phyloP scores from a whole-genome alignment of 257 asterid genomes.

The Coffea eugenioides region DNA sequence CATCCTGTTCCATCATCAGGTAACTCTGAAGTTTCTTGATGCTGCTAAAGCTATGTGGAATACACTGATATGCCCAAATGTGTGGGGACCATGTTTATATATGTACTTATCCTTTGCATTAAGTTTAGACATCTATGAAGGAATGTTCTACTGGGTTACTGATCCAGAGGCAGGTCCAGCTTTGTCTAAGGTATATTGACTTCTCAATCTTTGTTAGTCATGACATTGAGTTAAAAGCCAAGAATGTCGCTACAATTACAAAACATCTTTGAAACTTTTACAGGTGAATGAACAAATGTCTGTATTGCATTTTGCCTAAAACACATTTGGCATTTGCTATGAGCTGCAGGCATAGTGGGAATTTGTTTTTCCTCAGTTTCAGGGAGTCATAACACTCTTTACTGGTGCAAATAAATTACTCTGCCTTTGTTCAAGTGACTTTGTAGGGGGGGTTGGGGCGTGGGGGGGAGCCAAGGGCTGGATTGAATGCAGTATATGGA shows the following conservation, averaged over 20 bases:
- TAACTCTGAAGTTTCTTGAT: slow-evolving; percentile 59
- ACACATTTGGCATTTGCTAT: neutral
- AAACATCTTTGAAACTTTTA: neutral
- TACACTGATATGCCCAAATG: slow-evolving; percentile 67
- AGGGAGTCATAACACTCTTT: neutral
- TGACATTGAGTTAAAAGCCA: neutral
- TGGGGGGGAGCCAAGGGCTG: neutral
- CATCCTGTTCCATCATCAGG: slow-evolving; percentile 42
- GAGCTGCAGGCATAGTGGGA: neutral
- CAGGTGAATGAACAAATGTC: neutral
- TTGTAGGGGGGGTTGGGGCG: too few species aligned
- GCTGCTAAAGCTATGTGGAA: slow-evolving; percentile 91
- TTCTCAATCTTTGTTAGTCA: neutral
- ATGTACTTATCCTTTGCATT: slow-evolving; percentile 80
- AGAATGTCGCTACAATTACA: too few species aligned
- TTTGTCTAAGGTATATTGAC: slow-evolving; percentile 60
- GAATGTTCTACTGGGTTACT: slow-evolving; percentile 91
- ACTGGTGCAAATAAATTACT: neutral
- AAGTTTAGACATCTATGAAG: slow-evolving; percentile 71
- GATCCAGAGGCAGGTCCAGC: slow-evolving; percentile 74
- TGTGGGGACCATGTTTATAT: slow-evolving; percentile 91
- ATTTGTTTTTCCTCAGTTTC: neutral
- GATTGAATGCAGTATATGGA: neutral
- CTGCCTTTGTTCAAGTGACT: neutral
- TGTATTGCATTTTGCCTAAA: neutral